A percentile compares a stretch with the other conserved stretches of the same genome.
These are phyloP conservation scores for Citrus maxima DNA, from an alignment of 345 rosid genomes.

Conservation along the genomic window DNA sequence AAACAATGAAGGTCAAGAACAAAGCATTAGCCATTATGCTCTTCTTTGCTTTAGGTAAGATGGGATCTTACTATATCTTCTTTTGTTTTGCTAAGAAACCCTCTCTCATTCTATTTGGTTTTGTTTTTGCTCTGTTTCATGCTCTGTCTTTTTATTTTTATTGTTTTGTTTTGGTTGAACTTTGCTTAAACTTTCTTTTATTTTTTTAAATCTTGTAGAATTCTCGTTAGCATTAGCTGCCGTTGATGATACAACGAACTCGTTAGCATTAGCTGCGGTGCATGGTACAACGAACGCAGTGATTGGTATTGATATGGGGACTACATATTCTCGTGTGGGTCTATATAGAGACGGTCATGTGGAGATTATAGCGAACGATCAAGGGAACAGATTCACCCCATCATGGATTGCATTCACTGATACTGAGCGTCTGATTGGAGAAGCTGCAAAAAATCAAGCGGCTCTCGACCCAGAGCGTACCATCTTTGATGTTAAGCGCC, in stretches of 20 bases:
- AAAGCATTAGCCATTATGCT: conserved; percentile 15
- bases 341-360: conserved; percentile 38
- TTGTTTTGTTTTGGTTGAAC: no score
- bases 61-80: no score
- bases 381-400: conserved; percentile 61
- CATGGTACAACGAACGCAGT: conserved; percentile 21
- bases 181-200: background rate
- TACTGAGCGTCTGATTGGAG: conserved; percentile 59
- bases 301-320: conserved; percentile 56
- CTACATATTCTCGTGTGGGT: conserved; percentile 53
- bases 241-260: conserved; percentile 12
- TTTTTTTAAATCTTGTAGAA: conserved; percentile 17
- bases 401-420: conserved; percentile 70
- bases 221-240: conserved; percentile 21
- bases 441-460: conserved; percentile 62
- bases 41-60: conserved; percentile 32
- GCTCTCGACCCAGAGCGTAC: conserved; percentile 46
- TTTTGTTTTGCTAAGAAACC: background rate
- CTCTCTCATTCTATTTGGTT: background rate
- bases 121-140: no score
- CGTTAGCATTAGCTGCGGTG: no score
- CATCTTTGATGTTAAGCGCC: conserved; percentile 47
- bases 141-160: no score
- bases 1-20: conserved; percentile 23
- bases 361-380: conserved; percentile 64